Evolutionary conservation across 78 protist species (phyloP), one percentile per base, ranked within the genome.

Genomic region (Dictyostelium discoideum): DNA sequence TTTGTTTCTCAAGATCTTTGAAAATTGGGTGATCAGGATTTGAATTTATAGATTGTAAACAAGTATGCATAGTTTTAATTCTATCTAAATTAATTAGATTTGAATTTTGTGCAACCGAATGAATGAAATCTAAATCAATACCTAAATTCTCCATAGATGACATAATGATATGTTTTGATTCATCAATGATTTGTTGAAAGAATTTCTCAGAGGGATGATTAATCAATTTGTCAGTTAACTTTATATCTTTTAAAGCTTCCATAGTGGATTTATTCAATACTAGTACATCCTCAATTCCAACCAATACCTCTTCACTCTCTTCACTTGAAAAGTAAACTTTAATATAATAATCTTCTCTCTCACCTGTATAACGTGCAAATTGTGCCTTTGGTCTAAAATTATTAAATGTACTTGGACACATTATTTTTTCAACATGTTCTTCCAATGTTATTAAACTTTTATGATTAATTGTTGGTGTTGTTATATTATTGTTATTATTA

Each of bases 351-450:
- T 80, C 77, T 16, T 67, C 85, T 44, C 88, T 72, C 11, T 90
- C 95, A 50, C 95, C 95, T 6, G 95, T 90, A 65, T 57, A 90
- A 54, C 95, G 72, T 20, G 88, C 95, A 82, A 90, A 90, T 82
- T 78, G 77, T 11, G 95, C 87, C 2, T 54, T 63, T 80, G 94
- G 87, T 65, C 83, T 81, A 81, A 40, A 80, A 16, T 26, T 74
- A 74, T 74, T 74, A 54, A 87, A 69, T 74, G 81, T 26, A 37
- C 10, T 16, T 32, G 40, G 4, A 18, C 9, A 32, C 24, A 16
- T 50, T 32, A 26, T 67, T 16, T 69, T 82, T 14, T 80, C 95
- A 14, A 82, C 14, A 54, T 90, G 74, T 50, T 90, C 95, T 39
- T 80, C 83, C 1, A 90, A 40, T 44, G 88, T 82, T 22, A 78